Evolutionary conservation across 345 rosid species (phyloP), one percentile per base, ranked within the genome.

Genomic region (Adansonia digitata): DNA sequence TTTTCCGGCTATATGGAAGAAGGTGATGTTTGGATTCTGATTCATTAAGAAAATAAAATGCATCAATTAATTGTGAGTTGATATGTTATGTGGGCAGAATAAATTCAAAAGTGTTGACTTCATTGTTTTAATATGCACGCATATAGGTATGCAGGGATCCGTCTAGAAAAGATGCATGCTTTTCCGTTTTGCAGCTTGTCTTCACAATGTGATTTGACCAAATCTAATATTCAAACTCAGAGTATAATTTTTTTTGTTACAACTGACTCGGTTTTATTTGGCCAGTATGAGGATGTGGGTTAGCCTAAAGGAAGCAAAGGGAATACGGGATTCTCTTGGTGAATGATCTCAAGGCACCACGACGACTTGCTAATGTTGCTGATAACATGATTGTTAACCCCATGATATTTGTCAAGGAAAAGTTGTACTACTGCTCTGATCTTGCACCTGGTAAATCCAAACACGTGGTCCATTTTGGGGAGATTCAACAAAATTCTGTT

Each of bases 231-330:
- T 17, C 37, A 26, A 63, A 8, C 43, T 15, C 34, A n/a, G 2
- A 26, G 2, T 37, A 37, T 37, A 3, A 37, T 7, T 14, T 26
- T 43, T 48, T 18, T 18, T n/a, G 26, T 46, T 31, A 69, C 29
- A 10, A 14, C 51, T 34, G 39, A 71, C 48, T 7, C 14, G 27
- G 35, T 43, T 29, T 14, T 1, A 42, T 65, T 67, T 68, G 57
- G 42, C 73, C 74, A 48, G 43, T 74, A 27, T 45, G 82, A 82
- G 86, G 85, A 81, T 78, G 82, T 77, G 56, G 78, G 81, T 56
- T 77, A 78, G 77, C 17, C 29, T 3, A 52, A 52, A 11, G 39
- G 60, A 43, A 64, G 26, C 40, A 20, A 55, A 69, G 56, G 18
- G 61, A n/a, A 52, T 29, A 29, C 49, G 48, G 56, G 77, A 62